A percentile compares a stretch with the other conserved stretches of the same genome.
phyloP scores from a whole-genome alignment of 306 rosid genomes.

The Fragaria nilgerrensis region DNA sequence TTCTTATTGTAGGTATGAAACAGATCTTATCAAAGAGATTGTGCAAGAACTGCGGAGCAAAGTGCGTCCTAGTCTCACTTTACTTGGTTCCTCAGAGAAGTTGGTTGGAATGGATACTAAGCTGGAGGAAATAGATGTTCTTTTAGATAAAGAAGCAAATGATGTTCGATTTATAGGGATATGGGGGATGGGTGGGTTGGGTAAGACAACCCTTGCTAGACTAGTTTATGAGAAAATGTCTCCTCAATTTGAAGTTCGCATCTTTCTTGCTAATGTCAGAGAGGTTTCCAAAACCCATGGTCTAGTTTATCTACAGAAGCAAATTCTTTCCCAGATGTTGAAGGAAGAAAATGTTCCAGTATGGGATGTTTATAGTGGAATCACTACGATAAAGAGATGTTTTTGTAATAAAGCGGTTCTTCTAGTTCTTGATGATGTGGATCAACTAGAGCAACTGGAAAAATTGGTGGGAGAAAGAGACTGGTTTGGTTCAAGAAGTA shows the following conservation, averaged over 20 bases:
- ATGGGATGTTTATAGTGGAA: neutral
- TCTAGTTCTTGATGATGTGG: constrained; percentile 9
- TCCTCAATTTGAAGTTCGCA: neutral
- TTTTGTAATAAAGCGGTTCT: neutral
- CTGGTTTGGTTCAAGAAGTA: neutral
- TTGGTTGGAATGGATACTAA: neutral
- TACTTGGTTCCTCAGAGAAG: neutral
- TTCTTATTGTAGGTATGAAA: neutral
- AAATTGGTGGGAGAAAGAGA: neutral
- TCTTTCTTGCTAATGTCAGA: neutral
- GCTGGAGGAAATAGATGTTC: neutral
- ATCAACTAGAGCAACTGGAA: neutral
- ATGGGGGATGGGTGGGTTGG: neutral
- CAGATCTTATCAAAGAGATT: neutral
- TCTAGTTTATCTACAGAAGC: neutral
- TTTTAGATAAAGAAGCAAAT: neutral
- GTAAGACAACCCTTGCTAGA: neutral
- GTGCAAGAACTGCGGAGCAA: neutral
- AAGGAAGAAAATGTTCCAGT: neutral
- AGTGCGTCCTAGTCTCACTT: neutral
- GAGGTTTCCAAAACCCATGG: neutral
- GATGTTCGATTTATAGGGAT: constrained; percentile 4
- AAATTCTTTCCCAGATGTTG: neutral
- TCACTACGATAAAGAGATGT: neutral
- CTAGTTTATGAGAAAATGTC: neutral